Percentiles rank a stretch among this genome's conserved stretches.
phyloP scores from a whole-genome alignment of 371 early-diverging fungal species.

The Apophysomyces ossiformis region DNA sequence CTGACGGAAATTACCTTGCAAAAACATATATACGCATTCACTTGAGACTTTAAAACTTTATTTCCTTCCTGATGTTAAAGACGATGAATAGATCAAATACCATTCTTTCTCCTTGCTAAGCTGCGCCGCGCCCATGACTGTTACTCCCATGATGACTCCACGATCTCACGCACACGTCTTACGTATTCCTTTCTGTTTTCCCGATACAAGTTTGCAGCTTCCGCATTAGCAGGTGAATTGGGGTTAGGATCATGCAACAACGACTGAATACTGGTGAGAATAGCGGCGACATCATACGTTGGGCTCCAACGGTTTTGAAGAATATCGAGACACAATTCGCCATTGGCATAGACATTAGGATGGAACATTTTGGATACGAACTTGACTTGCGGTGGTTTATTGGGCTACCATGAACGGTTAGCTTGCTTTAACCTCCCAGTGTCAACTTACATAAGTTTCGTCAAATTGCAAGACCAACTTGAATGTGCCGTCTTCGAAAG shows the following conservation, averaged over 20 bases:
- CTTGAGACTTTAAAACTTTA: not conserved
- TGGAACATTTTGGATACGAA: conserved; percentile 99
- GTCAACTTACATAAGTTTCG: conserved; percentile 80
- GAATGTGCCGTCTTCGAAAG: conserved; percentile 99
- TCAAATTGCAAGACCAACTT: conserved; percentile 96
- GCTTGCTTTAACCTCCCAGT: not conserved
- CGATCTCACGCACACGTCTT: conserved; percentile 91
- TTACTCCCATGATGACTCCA: conserved; percentile 92
- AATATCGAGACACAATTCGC: conserved; percentile 99
- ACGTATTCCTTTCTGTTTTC: conserved; percentile 95
- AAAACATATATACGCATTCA: not conserved
- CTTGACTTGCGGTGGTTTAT: conserved; percentile 97
- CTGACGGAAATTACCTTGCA: too few relatives aligned
- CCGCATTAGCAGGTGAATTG: conserved; percentile 97
- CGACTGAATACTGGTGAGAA: conserved; percentile 96
- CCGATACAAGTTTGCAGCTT: conserved; percentile 94
- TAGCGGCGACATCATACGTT: conserved; percentile 96
- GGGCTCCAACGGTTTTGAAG: conserved; percentile 98
- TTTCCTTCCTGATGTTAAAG: not conserved
- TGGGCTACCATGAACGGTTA: conserved; percentile 63
- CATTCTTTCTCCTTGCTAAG: not conserved
- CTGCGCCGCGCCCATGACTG: not conserved
- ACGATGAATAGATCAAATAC: not conserved
- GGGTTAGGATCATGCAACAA: conserved; percentile 99
- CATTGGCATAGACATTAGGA: conserved; percentile 99